A percentile compares a stretch with the other conserved stretches of the same genome.
Conservation (phyloP, 805 yeast species). For the Zygosaccharomyces bailii region DNA sequence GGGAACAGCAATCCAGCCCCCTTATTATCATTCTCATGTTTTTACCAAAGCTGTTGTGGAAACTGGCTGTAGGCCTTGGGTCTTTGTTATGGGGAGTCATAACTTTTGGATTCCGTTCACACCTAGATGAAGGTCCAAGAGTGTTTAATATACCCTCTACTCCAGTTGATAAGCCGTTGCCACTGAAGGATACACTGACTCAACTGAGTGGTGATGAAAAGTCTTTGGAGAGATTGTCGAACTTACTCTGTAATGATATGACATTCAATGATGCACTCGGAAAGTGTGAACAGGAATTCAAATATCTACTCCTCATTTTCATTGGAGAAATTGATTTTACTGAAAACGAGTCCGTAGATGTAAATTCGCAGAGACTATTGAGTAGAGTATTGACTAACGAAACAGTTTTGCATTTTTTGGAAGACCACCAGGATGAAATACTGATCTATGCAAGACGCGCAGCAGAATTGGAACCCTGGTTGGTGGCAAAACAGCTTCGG, state of each 20-base stretch:
- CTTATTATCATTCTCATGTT: constrained; percentile 50
- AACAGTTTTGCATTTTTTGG: constrained; percentile 39
- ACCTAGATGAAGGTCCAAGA: constrained; percentile 10
- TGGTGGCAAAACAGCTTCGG: constrained; percentile 54
- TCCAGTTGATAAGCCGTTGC: constrained; percentile 18
- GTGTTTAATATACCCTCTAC: constrained; percentile 22
- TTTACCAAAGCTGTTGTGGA: constrained; percentile 47
- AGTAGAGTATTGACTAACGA: constrained; percentile 46
- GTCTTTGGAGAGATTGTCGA: constrained; percentile 9
- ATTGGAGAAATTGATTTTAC: constrained; percentile 41
- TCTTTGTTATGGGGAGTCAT: constrained; percentile 24
- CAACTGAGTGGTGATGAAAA: constrained; percentile 13
- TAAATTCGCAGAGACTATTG: constrained; percentile 41
- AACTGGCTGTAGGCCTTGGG: constrained; percentile 20
- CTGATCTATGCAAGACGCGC: constrained; percentile 64
- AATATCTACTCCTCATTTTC: constrained; percentile 53
- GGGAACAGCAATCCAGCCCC: constrained; percentile 27
- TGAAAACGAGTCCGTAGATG: constrained; percentile 16
- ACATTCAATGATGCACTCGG: constrained; percentile 44
- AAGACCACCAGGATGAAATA: constrained; percentile 40
- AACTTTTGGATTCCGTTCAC: constrained; percentile 21
- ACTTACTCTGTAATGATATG: constrained; percentile 15
- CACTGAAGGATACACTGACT: constrained; percentile 12
- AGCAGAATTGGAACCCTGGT: constrained; percentile 60
- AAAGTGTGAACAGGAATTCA: constrained; percentile 39